These are phyloP conservation scores for Yamadazyma diospyri DNA, from an alignment of 1,139 yeast genomes.

Conservation along the genomic window DNA sequence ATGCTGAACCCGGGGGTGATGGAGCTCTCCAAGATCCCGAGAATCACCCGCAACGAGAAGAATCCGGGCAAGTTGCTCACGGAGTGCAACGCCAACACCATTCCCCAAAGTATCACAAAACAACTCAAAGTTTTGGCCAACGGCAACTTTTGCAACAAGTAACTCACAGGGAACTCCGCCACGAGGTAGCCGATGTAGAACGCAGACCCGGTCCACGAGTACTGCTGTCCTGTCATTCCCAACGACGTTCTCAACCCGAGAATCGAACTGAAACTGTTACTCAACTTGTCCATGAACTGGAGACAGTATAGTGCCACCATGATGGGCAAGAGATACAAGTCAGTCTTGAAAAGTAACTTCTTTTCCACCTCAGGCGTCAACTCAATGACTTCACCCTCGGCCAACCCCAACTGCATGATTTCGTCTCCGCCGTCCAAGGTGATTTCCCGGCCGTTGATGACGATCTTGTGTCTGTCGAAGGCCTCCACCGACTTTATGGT, in stretches of 20 bases:
- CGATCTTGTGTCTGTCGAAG: conserved; percentile 7
- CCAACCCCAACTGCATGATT: conserved; percentile 28
- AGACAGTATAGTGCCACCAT: conserved; percentile 53
- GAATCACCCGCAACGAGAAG: conserved; percentile 26
- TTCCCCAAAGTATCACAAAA: conserved; percentile 29
- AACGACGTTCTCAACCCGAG: conserved; percentile 52
- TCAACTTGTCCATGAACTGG: conserved; percentile 64
- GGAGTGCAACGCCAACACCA: conserved; percentile 24
- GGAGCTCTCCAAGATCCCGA: conserved; percentile 57
- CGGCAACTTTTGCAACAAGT: conserved; percentile 35
- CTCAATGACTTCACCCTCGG: conserved; percentile 16
- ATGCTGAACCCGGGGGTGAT: conserved; percentile 57
- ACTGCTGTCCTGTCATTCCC: conserved; percentile 48
- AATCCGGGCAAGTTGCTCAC: conserved; percentile 30
- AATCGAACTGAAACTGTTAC: conserved; percentile 58
- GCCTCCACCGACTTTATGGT: conserved; percentile 8
- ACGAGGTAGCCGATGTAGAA: conserved; percentile 52
- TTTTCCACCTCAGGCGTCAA: conserved; percentile 17
- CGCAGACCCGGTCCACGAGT: conserved; percentile 56
- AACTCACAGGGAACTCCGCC: conserved; percentile 45
- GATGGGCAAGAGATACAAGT: conserved; percentile 50
- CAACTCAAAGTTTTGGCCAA: conserved; percentile 24
- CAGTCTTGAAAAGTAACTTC: conserved; percentile 43
- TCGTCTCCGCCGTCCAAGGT: conserved; percentile 26
- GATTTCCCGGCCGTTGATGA: conserved; percentile 11